Evolutionary conservation across 139 green algal genomes (phyloP).

Genomic region (Closterium sp.): DNA sequence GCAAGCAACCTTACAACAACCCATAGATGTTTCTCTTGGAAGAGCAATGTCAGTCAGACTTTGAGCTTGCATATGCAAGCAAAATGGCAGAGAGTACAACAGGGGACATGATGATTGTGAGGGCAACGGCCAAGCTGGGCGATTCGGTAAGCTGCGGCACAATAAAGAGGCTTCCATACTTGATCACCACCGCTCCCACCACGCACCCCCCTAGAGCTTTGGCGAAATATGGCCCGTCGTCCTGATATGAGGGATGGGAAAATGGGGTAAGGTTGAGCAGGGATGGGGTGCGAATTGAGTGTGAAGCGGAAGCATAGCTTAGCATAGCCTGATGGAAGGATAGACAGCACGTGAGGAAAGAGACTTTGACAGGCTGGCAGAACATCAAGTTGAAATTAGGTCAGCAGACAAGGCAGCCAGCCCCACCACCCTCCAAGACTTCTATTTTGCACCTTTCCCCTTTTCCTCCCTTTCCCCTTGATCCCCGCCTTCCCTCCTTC

Average conservation of each 20-base stretch:
- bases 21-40: too few relatives aligned
- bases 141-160: background rate
- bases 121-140: background rate
- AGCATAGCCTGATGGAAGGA: background rate
- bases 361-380: background rate
- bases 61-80: background rate
- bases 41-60: background rate
- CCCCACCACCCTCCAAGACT: too few relatives aligned
- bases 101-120: background rate
- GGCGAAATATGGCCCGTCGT: background rate
- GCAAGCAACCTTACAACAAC: too few relatives aligned
- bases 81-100: background rate
- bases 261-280: background rate
- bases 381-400: background rate
- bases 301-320: background rate
- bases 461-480: too few relatives aligned
- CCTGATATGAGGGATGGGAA: background rate
- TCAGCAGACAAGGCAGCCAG: background rate
- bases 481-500: too few relatives aligned
- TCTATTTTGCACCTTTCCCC: too few relatives aligned
- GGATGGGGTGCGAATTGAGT: background rate
- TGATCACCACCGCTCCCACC: background rate
- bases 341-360: background rate
- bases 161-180: background rate
- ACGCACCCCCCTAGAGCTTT: background rate